Evolutionary conservation across 2,329 filamentous ascomycete species (phyloP).

Genomic region (Aspergillus flavus): DNA sequence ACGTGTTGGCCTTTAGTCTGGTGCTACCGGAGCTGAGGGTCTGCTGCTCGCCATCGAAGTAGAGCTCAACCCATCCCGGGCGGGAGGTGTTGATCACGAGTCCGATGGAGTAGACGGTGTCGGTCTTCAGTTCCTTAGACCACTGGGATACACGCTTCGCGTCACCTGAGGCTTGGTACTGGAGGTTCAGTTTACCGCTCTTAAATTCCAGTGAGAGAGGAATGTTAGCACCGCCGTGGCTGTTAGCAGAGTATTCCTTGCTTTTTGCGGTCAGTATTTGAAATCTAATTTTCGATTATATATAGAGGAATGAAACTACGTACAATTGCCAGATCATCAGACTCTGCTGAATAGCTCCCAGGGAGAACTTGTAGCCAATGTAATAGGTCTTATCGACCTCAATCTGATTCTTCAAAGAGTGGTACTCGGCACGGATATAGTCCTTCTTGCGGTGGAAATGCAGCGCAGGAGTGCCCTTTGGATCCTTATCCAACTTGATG

Average conservation of each 20-base stretch:
- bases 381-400: constrained; percentile 15
- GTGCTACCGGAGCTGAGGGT: background rate
- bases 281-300: background rate
- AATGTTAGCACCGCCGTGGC: constrained; percentile 7
- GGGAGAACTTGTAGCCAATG: constrained; percentile 16
- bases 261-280: background rate
- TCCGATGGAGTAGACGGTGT: background rate
- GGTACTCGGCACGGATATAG: constrained; percentile 21
- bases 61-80: constrained; percentile 4
- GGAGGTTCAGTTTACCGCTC: background rate
- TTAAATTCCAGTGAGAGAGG: constrained; percentile 1
- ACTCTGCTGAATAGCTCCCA: constrained; percentile 13
- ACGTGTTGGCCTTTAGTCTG: background rate
- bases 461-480: constrained; percentile 15
- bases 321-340: constrained; percentile 21
- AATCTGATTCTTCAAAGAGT: constrained; percentile 11
- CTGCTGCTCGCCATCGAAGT: constrained; percentile 6
- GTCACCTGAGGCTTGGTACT: background rate
- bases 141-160: background rate
- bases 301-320: background rate
- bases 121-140: background rate
- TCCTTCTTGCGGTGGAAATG: constrained; percentile 19
- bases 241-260: constrained; percentile 14
- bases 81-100: constrained; percentile 7
- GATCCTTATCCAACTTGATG: constrained; percentile 19